phyloP scores from a whole-genome alignment of 352 stramenopile species.

The Globisporangium sylvaticum region DNA sequence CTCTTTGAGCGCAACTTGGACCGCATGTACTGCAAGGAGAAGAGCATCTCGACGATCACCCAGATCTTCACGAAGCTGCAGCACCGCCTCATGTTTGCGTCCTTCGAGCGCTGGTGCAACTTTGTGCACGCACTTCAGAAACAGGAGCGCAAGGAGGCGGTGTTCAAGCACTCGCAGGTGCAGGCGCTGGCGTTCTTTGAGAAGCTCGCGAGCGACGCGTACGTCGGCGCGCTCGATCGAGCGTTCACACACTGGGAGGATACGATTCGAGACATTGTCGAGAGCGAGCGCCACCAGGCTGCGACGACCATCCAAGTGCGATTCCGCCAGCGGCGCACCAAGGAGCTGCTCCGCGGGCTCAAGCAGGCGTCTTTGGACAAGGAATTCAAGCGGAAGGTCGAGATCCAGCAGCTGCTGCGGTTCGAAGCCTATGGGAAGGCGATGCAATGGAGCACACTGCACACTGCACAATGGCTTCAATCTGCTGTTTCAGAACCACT shows the following conservation, averaged over 20 bases:
- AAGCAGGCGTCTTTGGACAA: conserved; percentile 37
- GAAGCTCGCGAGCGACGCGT: conserved; percentile 50
- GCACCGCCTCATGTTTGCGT: conserved; percentile 42
- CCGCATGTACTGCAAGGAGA: conserved; percentile 48
- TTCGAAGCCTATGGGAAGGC: conserved; percentile 53
- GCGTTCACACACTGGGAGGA: conserved; percentile 34
- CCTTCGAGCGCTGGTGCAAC: conserved; percentile 40
- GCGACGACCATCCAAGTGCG: conserved; percentile 43
- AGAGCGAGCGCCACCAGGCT: conserved; percentile 25
- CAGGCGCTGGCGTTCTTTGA: conserved; percentile 48
- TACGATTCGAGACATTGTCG: conserved; percentile 6
- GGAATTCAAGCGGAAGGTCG: conserved; percentile 32
- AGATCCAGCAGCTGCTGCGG: conserved; percentile 44
- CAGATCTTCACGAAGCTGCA: conserved; percentile 71
- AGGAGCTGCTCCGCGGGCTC: conserved; percentile 27
- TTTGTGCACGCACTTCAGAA: conserved; percentile 15
- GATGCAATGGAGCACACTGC: conserved; percentile 54
- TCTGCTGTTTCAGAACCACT: conserved; percentile 41
- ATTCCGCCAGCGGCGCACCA: conserved; percentile 34
- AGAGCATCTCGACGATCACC: conserved; percentile 50
- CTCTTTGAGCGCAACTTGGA: conserved; percentile 74
- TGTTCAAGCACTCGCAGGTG: conserved; percentile 26
- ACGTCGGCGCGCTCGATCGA: conserved; percentile 39
- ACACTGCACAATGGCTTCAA: conserved; percentile 56
- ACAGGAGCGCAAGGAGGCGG: conserved; percentile 24